Base-by-base conservation (phyloP, 331 rosid genomes). In the Arachis monticola region DNA sequence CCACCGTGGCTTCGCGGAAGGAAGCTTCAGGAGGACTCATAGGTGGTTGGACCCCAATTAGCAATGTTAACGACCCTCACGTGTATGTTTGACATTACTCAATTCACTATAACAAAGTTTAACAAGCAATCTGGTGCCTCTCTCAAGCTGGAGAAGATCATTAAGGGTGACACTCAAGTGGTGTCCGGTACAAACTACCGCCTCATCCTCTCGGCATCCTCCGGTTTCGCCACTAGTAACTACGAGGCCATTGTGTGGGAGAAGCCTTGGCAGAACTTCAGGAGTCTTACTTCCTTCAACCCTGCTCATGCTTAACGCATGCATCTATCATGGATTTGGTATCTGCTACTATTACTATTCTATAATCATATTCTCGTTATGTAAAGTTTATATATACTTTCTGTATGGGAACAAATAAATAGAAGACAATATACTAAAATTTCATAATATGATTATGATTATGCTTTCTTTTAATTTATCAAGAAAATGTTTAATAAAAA, bases 181-280 rank as follows among this genome's bases (percentile, higher is more conserved):
- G 92, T 83, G 4, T 48, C 83, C 1, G 89, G 88, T 1, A 58
- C 6, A n/a, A 82, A 80, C 12, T 84, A 80, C 65, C 81, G 80
- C 45, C 86, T 88, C 10, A 61, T 47, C 12, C 17, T 84, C 40
- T 42, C 75, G 4, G 85, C 85, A 1, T 11, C 47, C 4, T 74
- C 72, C 1, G 78, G 73, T 6, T 46, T 65, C 0, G 11, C 8
- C 35, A 1, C 64, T 4, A 76, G 59, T 5, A 22, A 38, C 1
- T 88, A 86, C 40, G 58, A 64, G 59, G 88, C 87, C 4, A 2
- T 86, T 2, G 88, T 88, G 11, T 84, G 76, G 77, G 93, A 86
- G 7, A 86, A 75, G 80, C 0, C 59, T 0, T 88, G 87, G 90
- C 6, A 17, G 80, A 61, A 80, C 73, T 75, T 10, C 60, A 72